Conservation (phyloP, 2,329 filamentous ascomycete species). For the Fusarium cyanostomum region DNA sequence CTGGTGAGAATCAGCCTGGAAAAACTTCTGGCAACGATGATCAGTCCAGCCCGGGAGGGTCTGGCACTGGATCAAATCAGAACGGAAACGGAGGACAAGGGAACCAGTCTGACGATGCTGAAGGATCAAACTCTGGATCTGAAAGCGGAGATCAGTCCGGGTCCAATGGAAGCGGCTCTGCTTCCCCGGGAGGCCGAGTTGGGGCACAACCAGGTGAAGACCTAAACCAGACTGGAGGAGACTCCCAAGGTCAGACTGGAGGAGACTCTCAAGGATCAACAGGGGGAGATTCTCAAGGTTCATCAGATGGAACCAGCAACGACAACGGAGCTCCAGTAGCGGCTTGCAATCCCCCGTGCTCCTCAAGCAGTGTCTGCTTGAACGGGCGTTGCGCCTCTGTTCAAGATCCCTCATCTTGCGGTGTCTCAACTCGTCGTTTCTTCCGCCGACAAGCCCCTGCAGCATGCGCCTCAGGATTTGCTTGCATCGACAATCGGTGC, state of each 20-base stretch:
- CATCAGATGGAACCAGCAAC: too few relatives aligned
- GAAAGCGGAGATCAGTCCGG: not conserved
- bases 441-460: slow-evolving; percentile 8
- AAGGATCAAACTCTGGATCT: not conserved
- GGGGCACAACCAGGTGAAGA: too few relatives aligned
- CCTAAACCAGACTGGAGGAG: not conserved
- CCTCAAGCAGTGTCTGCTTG: slow-evolving; percentile 10
- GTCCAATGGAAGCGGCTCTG: not conserved
- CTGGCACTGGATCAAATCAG: not conserved
- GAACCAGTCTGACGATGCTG: not conserved
- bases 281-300: not conserved
- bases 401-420: slow-evolving; percentile 11
- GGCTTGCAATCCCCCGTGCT: slow-evolving; percentile 11
- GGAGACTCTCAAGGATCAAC: not conserved
- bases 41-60: not conserved
- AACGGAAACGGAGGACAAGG: not conserved
- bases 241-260: not conserved
- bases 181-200: too few relatives aligned
- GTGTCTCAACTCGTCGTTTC: not conserved
- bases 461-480: slow-evolving; percentile 9
- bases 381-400: slow-evolving; percentile 11
- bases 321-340: not conserved
- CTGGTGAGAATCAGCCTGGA: not conserved
- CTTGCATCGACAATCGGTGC: slow-evolving; percentile 24
- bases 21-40: not conserved